Percentiles rank a stretch among this genome's conserved stretches.
Evolutionary conservation across 179 eudicot species (phyloP).

Genomic region (Silene coronaria): DNA sequence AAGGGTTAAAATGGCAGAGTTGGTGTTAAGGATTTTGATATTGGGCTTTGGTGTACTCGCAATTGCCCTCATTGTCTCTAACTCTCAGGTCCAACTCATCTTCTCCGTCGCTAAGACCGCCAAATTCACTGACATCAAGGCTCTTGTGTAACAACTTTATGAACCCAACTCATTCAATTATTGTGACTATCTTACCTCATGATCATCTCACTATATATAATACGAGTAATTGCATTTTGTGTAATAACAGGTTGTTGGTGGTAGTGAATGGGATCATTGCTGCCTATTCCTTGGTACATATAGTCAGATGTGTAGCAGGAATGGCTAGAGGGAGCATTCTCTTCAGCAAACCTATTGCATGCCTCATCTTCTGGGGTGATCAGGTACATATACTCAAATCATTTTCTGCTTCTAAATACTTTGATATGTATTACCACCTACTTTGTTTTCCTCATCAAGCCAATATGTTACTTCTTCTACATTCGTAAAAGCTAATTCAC

Average conservation of each 20-base stretch:
- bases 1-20: constrained; percentile 62
- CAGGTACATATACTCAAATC: constrained; percentile 48
- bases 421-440: too few relatives aligned
- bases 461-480: background rate
- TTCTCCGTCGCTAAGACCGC: constrained; percentile 71
- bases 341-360: constrained; percentile 85
- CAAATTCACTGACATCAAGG: constrained; percentile 73
- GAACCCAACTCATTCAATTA: background rate
- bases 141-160: constrained; percentile 61
- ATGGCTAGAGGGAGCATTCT: constrained; percentile 72
- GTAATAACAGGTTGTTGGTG: constrained; percentile 62
- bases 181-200: too few relatives aligned
- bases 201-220: too few relatives aligned
- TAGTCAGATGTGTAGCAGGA: constrained; percentile 61
- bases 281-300: constrained; percentile 68
- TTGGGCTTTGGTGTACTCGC: constrained; percentile 50
- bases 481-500: background rate
- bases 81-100: constrained; percentile 59
- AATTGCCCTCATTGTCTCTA: constrained; percentile 54
- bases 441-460: background rate
- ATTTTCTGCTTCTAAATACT: background rate
- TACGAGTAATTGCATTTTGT: background rate
- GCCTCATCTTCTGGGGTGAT: constrained; percentile 85
- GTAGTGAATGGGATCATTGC: constrained; percentile 68
- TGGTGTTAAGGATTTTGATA: constrained; percentile 57